These are phyloP conservation scores for Lasiosphaeriaceae sp. DNA, from an alignment of 495 filamentous ascomycete genomes.

Conservation along the genomic window DNA sequence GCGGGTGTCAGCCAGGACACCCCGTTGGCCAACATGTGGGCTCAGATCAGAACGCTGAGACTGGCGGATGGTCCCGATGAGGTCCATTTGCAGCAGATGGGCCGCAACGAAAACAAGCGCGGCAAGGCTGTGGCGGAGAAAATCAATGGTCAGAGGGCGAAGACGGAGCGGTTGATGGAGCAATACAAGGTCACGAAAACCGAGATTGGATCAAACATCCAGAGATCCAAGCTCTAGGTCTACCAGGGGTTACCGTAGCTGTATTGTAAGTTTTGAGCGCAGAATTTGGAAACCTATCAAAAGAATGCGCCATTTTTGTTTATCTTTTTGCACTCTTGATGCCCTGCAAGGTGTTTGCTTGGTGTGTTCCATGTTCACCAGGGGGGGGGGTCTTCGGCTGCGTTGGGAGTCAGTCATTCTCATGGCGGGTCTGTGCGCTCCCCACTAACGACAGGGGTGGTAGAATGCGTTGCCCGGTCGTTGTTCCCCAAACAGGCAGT, in stretches of 20 bases:
- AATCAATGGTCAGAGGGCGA: conserved; percentile 60
- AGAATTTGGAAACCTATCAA: too few relatives aligned
- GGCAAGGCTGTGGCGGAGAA: conserved; percentile 59
- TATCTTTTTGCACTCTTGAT: too few relatives aligned
- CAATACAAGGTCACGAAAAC: conserved; percentile 51
- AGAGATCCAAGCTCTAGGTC: conserved; percentile 44
- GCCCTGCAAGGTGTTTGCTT: too few relatives aligned
- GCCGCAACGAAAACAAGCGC: conserved; percentile 74
- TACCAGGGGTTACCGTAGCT: not conserved
- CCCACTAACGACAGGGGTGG: not conserved
- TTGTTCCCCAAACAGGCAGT: conserved; percentile 22
- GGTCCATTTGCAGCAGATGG: conserved; percentile 89
- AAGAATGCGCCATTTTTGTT: too few relatives aligned
- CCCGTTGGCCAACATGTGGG: conserved; percentile 84
- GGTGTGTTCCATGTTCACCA: not conserved
- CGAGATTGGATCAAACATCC: conserved; percentile 49
- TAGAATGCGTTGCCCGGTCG: conserved; percentile 22
- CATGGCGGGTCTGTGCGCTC: not conserved
- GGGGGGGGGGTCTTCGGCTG: not conserved
- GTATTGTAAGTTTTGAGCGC: too few relatives aligned
- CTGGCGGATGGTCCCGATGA: conserved; percentile 92
- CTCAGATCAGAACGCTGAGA: conserved; percentile 72
- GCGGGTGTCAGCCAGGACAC: conserved; percentile 89
- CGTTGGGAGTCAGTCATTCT: not conserved
- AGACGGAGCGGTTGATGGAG: conserved; percentile 62